Evolutionary conservation across 306 rosid species (phyloP), one percentile per base, ranked within the genome.

Genomic region (Cicer bijugum): DNA sequence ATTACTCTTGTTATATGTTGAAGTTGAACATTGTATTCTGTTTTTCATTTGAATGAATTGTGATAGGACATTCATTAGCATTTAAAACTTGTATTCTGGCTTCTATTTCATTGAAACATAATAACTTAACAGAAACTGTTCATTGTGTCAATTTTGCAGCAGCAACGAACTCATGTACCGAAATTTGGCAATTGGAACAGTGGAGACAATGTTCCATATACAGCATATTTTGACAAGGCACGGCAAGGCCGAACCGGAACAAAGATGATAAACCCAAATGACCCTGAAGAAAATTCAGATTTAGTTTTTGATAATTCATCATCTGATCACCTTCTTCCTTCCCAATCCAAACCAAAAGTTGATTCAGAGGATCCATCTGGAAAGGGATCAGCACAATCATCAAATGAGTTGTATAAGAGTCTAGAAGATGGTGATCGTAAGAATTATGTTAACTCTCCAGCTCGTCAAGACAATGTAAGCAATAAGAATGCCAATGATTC

Each of bases 161-260:
- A 91, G 96, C 87, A 95, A 83, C 96, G 90, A 70, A 76, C 96
- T 50, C 96, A 77, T 75, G 99, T 95, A 62, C 99, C 99, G 9
- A 84, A 85, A 67, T 95, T 88, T 81, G 99, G 97, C 68, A 87
- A 90, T 52, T 91, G 99, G 99, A 96, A 88, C 45, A 78, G 80
- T 46, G 92, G 83, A 56, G 97, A 86, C 12, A 86, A 85, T 82
- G 99, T 95, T 80, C 99, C 97, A 23, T 95, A 95, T 77, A 90
- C 97, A 19, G 97, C 88, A 65, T 95, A 85, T 82, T 95, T 90
- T 53, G 96, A 91, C 67, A 90, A 90, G 90, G 99, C 97, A 8
- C 82, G 97, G 9, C 85, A 91, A 82, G 97, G 86, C 40, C 84
- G 97, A 78, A 75, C 84, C n/a, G 96, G 95, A 14, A 70, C 74